Evolutionary conservation across 2,329 filamentous ascomycete species (phyloP), one percentile per base, ranked within the genome.

Genomic region (Aspergillus ibericus): DNA sequence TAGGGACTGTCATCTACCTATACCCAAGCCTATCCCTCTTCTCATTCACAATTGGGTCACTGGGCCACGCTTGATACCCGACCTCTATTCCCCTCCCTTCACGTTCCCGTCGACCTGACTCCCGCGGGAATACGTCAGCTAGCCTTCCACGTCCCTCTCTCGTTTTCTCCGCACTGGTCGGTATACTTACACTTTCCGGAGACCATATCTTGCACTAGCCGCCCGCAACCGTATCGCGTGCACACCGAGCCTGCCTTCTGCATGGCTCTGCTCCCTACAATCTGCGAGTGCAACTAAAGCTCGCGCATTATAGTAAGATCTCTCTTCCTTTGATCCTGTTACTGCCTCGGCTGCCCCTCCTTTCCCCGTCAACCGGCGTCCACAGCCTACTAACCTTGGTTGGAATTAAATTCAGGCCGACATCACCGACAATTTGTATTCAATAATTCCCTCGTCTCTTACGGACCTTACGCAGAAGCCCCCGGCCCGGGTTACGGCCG

Each of bases 401-500:
- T 46, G 44, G 25, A 36, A 44, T 38, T n/a, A n/a, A 7, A 32
- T 38, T 32, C 25, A 66, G 60, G 48, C 52, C 46, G 54, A 40
- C 46, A 29, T 59, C 36, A 56, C 40, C 46, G 36, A 40, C 25
- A 18, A 44, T 48, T 32, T 48, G 42, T 29, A 29, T 52, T 52
- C 29, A 9, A 44, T 38, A 22, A 47, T 18, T 15, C 10, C 42
- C 18, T 38, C 25, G 16, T 52, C 34, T 13, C 32, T 52, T 27
- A 59, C 60, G 47, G 55, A 44, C 52, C 47, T 51, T 50, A n/a
- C 55, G 56, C 47, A 56, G 10, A 42, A 53, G 20, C 20, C 58
- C 87, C 87, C 78, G 81, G 86, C 88, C 90, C 73, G 89, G 89
- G 86, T 89, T 72, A 92, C 85, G 89, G 84, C 86, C 81, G 74